Evolutionary conservation across 2,329 filamentous ascomycete genomes (phyloP), one percentile per base, ranked within the genome.

Genomic region (Penicillium sclerotiorum): DNA sequence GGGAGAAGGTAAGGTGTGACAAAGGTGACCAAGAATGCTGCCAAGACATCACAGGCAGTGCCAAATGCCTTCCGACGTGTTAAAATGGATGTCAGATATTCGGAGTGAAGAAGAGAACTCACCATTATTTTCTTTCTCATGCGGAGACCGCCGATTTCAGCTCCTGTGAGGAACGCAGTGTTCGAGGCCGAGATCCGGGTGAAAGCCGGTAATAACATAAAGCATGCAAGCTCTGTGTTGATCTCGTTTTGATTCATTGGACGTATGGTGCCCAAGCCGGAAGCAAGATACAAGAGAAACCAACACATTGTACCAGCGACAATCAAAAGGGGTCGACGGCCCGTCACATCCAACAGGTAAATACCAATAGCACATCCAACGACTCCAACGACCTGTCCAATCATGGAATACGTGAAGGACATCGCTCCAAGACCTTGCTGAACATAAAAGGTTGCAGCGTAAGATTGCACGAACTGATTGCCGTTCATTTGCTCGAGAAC

Each of bases 171-270:
- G 15, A 37, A 37, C 11, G 35, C 35, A 37, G 23, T 45, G n/a
- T 45, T 45, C 18, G 42, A 45, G 17, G 42, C 42, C 11, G 42
- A 37, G 20, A 37, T 45, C 2, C 42, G 42, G 37, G 42, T 45
- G 28, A 45, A 45, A 15, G 42, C 42, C 9, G 42, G 42, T 21
- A 45, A 28, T 23, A 45, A 17, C 20, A 45, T 45, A 18, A 45
- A 45, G 20, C 42, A 35, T 32, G 28, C 42, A 8, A 37, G 35
- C 35, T 37, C 35, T 37, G 35, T 37, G n/a, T 37, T 37, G 15
- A 18, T 13, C 11, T 22, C 35, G n/a, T 37, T 37, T 17, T 37
- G 35, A 13, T 22, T 37, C 35, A 37, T 4, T 5, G 35, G 7
- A 8, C 20, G 4, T 18, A 37, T 18, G 5, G 35, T 37, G 5